phyloP scores from a whole-genome alignment of 169 alveolate species.

The Gregarina niphandrodes region DNA sequence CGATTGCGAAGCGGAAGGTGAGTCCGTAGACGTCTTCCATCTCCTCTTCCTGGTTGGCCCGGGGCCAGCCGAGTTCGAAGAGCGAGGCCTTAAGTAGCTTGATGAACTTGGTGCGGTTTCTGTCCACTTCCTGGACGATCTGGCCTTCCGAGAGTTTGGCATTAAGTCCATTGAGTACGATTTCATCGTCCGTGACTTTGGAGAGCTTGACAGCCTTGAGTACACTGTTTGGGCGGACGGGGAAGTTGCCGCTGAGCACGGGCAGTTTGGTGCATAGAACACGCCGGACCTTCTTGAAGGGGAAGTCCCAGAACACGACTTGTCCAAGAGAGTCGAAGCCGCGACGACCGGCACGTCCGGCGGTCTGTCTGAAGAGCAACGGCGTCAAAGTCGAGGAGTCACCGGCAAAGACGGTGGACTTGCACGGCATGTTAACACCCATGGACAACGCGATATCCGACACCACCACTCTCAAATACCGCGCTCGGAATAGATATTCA shows the following conservation, averaged over 20 bases:
- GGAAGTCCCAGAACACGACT: constrained; percentile 56
- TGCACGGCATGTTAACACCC: constrained; percentile 70
- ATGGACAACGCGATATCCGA: constrained; percentile 57
- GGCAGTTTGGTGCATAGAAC: constrained; percentile 41
- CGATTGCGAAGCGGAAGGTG: no score
- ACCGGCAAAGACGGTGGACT: constrained; percentile 50
- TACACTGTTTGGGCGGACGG: no score
- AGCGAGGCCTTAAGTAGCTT: no score
- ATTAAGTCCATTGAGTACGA: no score
- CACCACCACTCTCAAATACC: constrained; percentile 46
- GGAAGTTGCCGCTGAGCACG: constrained; percentile 26
- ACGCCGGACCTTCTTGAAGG: constrained; percentile 40
- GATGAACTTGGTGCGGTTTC: no score
- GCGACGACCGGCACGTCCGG: constrained; percentile 71
- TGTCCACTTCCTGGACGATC: no score
- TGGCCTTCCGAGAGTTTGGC: no score
- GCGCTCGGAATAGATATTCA: constrained; percentile 50
- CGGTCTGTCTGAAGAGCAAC: constrained; percentile 58
- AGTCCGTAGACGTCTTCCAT: no score
- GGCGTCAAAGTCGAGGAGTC: constrained; percentile 43
- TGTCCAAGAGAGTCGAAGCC: constrained; percentile 67
- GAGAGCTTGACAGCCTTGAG: no score
- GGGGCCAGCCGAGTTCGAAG: no score
- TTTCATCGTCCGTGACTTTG: no score
- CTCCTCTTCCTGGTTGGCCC: no score